phyloP scores from a whole-genome alignment of 805 yeast genomes.

The Komagataella pseudopastoris region DNA sequence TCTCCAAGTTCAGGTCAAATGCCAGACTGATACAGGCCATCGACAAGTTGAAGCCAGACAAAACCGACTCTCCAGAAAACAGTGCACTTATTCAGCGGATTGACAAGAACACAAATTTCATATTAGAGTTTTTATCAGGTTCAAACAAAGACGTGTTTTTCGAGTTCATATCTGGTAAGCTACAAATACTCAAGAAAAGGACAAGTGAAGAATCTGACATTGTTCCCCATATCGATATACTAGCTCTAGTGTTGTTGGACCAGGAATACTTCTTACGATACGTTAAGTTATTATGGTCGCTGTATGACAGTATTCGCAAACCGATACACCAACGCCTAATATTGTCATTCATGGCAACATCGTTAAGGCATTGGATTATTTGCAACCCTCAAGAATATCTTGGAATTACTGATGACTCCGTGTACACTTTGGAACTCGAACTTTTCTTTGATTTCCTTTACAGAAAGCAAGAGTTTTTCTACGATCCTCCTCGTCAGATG shows the following conservation, averaged over 20 bases:
- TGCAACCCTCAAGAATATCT: conserved; percentile 33
- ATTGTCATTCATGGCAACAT: conserved; percentile 29
- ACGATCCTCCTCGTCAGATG: conserved; percentile 4
- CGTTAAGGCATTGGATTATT: conserved; percentile 34
- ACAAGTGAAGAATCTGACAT: conserved; percentile 19
- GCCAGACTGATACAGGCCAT: conserved; percentile 1
- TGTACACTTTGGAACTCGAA: conserved; percentile 14
- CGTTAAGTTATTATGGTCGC: conserved; percentile 23
- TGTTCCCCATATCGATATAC: conserved; percentile 30
- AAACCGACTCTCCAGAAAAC: conserved; percentile 6
- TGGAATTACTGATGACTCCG: conserved; percentile 6
- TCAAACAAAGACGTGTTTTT: conserved; percentile 32
- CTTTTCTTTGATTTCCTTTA: conserved; percentile 21
- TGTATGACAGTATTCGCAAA: conserved; percentile 23
- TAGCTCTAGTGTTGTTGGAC: conserved; percentile 28
- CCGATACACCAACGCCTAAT: conserved; percentile 31
- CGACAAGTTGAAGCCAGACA: conserved; percentile 1
- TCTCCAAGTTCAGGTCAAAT: conserved; percentile 4
- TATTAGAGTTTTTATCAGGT: conserved; percentile 34
- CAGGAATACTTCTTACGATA: conserved; percentile 20
- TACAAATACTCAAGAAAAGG: conserved; percentile 17
- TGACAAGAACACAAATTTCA: conserved; percentile 23
- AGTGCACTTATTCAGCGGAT: conserved; percentile 16
- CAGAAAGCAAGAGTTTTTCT: conserved; percentile 4
- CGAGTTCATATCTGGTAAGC: conserved; percentile 17